Evolutionary conservation across 441 rosid species (phyloP), one percentile per base, ranked within the genome.

Genomic region (Mallotus japonicus): DNA sequence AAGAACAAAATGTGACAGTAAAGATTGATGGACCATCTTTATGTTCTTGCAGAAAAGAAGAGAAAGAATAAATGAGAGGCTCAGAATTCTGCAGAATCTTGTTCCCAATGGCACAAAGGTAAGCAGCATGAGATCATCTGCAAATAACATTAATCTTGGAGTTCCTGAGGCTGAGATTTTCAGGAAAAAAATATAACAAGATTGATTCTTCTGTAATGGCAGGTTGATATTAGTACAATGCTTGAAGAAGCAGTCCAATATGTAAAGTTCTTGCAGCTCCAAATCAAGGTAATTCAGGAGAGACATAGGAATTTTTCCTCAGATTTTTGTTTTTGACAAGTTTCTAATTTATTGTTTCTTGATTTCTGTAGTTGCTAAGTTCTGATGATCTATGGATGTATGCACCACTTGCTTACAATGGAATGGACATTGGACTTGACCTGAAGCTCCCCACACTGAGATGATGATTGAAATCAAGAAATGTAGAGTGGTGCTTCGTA

Each of bases 161-260:
- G 34, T 16, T 19, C 22, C 51, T 65, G 6, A 19, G 7, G 15
- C 37, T 65, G 6, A 19, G 2, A 20, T n/a, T 15, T 49, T 47
- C 42, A 34, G 40, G 40, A 37, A 37, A 34, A 34, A 32, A 12
- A 63, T 32, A 22, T 71, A 19, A 47, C 46, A 19, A 55, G 8
- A 61, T 47, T 55, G 56, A 19, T 24, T 40, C 37, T 34, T 37
- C 72, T 61, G 54, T 67, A 20, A 73, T 76, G 73, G 53, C 83
- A 87, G 89, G 95, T 92, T 70, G 97, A 92, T 69, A 88, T 92
- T 58, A 92, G 97, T 77, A 88, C 93, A 63, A 90, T 92, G 95
- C 87, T 90, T 63, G 96, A 89, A 73, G 96, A 88, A 82, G 96
- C 96, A 53, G 92, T 86, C 37, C 86, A 82, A 6, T 90, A 90